Evolutionary conservation across 2,329 filamentous ascomycete genomes (phyloP), one percentile per base, ranked within the genome.

Genomic region (Sclerotinia trifoliorum): DNA sequence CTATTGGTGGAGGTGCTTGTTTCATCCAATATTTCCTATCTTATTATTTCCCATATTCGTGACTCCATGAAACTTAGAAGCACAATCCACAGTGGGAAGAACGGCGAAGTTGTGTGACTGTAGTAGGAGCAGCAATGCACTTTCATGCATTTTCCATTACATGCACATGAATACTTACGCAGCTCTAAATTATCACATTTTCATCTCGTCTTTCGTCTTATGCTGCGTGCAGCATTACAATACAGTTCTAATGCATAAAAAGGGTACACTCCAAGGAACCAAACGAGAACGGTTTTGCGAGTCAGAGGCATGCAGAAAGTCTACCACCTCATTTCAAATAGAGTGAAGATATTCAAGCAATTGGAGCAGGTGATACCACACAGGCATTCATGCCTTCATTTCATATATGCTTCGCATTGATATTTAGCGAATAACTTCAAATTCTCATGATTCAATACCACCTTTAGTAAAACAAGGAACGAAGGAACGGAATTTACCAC

Each of bases 241-340:
- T 54, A 35, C 52, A 19, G 15, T 60, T 46, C 24, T 17, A 46
- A 48, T 48, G 42, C 42, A 61, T 61, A 61, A 61, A 61, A 61
- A 17, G 17, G 57, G 26, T 17, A 48, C 10, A 19, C 15, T 32
- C 42, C 42, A 32, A 35, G 32, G 35, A 21, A 61, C 26, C 19
- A 61, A 19, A 21, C 42, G 5, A 61, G 44, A 61, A 21, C 21
- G 13, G 26, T n/a, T n/a, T 26, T 61, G 57, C 57, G 57, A 48
- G 26, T 61, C 57, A 61, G 42, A 49, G 13, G 26, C 26, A n/a
- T 8, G 21, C 19, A 60, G 57, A 44, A 44, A 29, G 57, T 21
- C 19, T 32, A n/a, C 19, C 42, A 29, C 57, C 57, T 15, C 42
- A 61, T 49, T 61, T 61, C 58, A 49, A 49, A n/a, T 17, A 61